Base-by-base conservation (phyloP, 768 basidiomycete species). In the Lactarius quietus region DNA sequence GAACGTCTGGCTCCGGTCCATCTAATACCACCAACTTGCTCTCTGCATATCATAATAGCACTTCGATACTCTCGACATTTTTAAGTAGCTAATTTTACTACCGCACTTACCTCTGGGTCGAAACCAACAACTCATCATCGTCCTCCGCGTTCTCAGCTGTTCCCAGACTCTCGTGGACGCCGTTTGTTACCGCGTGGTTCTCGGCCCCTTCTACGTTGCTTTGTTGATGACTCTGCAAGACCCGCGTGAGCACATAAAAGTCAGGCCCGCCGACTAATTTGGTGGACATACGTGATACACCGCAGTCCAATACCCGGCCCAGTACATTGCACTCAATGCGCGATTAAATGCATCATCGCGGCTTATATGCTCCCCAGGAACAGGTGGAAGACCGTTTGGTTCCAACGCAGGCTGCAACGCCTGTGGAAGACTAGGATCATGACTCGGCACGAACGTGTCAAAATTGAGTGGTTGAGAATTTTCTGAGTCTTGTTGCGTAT, bases 301-400 rank as follows among this genome's bases (percentile, higher is more conserved):
- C 1, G 90, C 90, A 3, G 90, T 91, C 90, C 91, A 93, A 73
- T 93, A 93, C 23, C 91, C 92, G 28, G 82, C 80, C 91, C 92
- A 93, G 73, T 93, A 93, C 86, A 89, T 92, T 20, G 92, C 90
- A 35, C 81, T 82, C 71, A 92, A 69, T 6, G 90, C 92, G 56
- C 86, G 85, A 29, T 81, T 78, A 74, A 93, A 93, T 1, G 90
- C 90, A 70, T 93, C 89, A 67, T 93, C 89, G 69, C 83, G 85
- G 68, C 79, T 82, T 20, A 86, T 83, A 73, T 78, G 77, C 2
- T 73, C 68, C 9, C 76, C 79, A 7, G 76, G 69, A 17, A 76
- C 72, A 20, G 73, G 69, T 2, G 48, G 58, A n/a, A 61, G n/a
- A 26, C 52, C 61, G n/a, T 57, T 45, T 17, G 57, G 33, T n/a